Evolutionary conservation across 306 rosid genomes (phyloP).

Genomic region (Erythrophleum fordii): DNA sequence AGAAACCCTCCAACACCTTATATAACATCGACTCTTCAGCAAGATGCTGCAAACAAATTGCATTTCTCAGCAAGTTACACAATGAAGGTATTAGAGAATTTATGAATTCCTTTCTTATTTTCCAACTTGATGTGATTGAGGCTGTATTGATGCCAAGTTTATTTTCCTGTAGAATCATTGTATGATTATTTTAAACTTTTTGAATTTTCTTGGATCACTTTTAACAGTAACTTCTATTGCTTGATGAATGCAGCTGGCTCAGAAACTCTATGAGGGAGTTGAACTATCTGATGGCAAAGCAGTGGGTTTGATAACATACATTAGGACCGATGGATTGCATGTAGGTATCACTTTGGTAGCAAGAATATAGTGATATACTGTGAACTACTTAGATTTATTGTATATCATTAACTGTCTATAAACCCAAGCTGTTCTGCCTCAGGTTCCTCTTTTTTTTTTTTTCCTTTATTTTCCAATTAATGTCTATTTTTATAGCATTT

Average conservation of each 20-base stretch:
- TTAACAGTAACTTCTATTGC: slow-evolving; percentile 31
- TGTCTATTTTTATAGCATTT: neutral
- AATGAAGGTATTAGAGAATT: slow-evolving; percentile 73
- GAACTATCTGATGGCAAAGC: slow-evolving; percentile 78
- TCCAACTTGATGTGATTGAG: slow-evolving; percentile 7
- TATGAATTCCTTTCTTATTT: slow-evolving; percentile 28
- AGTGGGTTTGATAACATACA: slow-evolving; percentile 85
- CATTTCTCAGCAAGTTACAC: slow-evolving; percentile 72
- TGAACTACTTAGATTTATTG: slow-evolving; percentile 30
- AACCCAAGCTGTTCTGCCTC: slow-evolving; percentile 1
- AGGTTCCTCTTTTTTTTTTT: no score
- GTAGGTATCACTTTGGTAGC: slow-evolving; percentile 71
- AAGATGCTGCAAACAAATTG: slow-evolving; percentile 90
- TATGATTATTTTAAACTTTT: slow-evolving; percentile 20
- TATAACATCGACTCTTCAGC: slow-evolving; percentile 98
- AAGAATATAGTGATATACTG: slow-evolving; percentile 36
- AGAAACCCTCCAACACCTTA: slow-evolving; percentile 92
- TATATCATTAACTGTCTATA: slow-evolving; percentile 15
- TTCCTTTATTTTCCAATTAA: no score
- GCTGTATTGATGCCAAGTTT: slow-evolving; percentile 27
- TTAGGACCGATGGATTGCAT: slow-evolving; percentile 91
- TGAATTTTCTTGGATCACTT: slow-evolving; percentile 15
- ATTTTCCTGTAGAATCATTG: slow-evolving; percentile 18
- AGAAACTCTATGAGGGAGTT: slow-evolving; percentile 93
- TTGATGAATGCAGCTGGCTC: slow-evolving; percentile 81